Percentiles rank a stretch among this genome's conserved stretches.
phyloP scores from a whole-genome alignment of 1,139 yeast genomes.

The Kodamaea sp. region DNA sequence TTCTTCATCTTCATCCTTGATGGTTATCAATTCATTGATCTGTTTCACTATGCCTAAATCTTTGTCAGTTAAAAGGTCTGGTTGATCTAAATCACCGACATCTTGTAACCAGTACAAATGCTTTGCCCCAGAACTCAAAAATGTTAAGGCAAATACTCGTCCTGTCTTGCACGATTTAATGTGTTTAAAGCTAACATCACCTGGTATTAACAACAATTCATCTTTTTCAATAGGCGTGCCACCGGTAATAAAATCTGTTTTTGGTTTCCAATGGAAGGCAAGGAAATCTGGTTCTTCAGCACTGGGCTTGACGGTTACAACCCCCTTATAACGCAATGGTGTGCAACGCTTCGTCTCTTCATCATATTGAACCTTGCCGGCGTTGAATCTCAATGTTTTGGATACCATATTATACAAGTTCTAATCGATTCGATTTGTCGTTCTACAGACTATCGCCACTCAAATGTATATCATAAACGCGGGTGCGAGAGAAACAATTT shows the following conservation, averaged over 20 bases:
- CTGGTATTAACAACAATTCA: slow-evolving; percentile 82
- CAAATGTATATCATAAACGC: background rate
- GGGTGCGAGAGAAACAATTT: background rate
- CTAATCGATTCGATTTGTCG: too few relatives aligned
- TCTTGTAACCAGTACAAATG: slow-evolving; percentile 92
- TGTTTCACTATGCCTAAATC: slow-evolving; percentile 54
- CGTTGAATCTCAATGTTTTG: slow-evolving; percentile 57
- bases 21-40: slow-evolving; percentile 51
- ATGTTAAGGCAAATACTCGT: slow-evolving; percentile 78
- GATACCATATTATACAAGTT: slow-evolving; percentile 8
- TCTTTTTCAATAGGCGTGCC: slow-evolving; percentile 46
- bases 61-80: slow-evolving; percentile 58
- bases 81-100: slow-evolving; percentile 59
- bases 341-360: slow-evolving; percentile 68
- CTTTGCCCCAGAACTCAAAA: slow-evolving; percentile 79
- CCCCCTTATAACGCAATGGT: slow-evolving; percentile 76
- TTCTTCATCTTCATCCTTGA: slow-evolving; percentile 42
- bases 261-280: slow-evolving; percentile 44
- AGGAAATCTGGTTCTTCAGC: slow-evolving; percentile 49
- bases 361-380: slow-evolving; percentile 78
- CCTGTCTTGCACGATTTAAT: slow-evolving; percentile 76
- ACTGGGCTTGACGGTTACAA: slow-evolving; percentile 59
- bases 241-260: slow-evolving; percentile 22
- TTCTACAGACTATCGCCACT: slow-evolving; percentile 8
- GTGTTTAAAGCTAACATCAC: slow-evolving; percentile 83